Conservation (phyloP, 768 basidiomycete species). For the Tylopilus plumbeoviolaceoides region DNA sequence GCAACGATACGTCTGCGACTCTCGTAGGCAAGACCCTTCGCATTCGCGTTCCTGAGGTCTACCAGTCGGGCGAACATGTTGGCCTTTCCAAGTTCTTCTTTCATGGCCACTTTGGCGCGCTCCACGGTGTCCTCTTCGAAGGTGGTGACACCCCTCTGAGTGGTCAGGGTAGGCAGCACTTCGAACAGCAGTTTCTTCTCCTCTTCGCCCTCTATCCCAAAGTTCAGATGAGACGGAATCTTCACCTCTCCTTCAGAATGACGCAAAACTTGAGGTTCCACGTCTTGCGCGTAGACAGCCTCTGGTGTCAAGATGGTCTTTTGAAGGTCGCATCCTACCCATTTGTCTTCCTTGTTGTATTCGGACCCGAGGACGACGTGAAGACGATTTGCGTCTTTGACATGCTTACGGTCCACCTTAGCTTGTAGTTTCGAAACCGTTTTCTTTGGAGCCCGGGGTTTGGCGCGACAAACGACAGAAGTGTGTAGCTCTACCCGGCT, state of each 20-base stretch:
- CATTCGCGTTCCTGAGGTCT: conserved; percentile 86
- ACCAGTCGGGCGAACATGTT: conserved; percentile 62
- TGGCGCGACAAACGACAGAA: conserved; percentile 38
- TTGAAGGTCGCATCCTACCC: conserved; percentile 64
- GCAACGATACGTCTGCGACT: conserved; percentile 76
- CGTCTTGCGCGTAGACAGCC: conserved; percentile 32
- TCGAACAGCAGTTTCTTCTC: conserved; percentile 66
- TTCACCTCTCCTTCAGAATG: conserved; percentile 37
- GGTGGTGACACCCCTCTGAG: conserved; percentile 26
- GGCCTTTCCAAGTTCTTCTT: conserved; percentile 43
- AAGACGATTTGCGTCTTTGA: conserved; percentile 41
- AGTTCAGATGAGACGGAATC: conserved; percentile 54
- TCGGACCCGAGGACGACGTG: conserved; percentile 76
- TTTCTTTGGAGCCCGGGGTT: conserved; percentile 35
- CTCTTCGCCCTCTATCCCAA: conserved; percentile 50
- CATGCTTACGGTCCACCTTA: conserved; percentile 37
- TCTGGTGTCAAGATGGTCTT: conserved; percentile 55
- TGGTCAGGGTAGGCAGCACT: conserved; percentile 55
- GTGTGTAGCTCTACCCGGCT: conserved; percentile 46
- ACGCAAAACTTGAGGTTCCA: conserved; percentile 23
- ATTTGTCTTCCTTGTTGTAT: conserved; percentile 59
- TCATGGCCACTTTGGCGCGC: conserved; percentile 24
- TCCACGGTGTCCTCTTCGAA: conserved; percentile 19
- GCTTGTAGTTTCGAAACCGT: conserved; percentile 44
- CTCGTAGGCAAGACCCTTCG: conserved; percentile 80